Base-by-base conservation (phyloP, 2,329 filamentous ascomycete species). In the Ambrosiella cleistominuta region DNA sequence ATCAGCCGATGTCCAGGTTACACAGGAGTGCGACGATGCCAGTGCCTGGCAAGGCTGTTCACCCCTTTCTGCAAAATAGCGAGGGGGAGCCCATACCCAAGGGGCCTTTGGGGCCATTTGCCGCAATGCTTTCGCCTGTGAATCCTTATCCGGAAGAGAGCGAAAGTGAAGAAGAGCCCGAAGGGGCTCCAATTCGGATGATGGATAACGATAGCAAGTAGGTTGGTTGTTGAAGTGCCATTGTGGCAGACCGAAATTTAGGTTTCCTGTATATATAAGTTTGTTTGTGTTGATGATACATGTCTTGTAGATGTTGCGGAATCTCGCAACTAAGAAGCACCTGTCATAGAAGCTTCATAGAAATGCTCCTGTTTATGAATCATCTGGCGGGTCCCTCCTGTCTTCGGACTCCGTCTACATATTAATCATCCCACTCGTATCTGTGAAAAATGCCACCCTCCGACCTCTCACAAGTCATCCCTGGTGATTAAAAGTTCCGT, bases 11-110 rank as follows among this genome's bases (percentile, higher is more conserved):
- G n/a, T 51, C 45, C 15, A 44, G 53, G 13, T 36, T 60, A 35
- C 59, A 55, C 51, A 55, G 59, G 52, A 60, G 59, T 56, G 45
- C 51, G 38, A 60, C 59, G 7, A 56, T 19, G 9, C 56, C 59
- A 7, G 56, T 60, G 12, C n/a, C 44, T 3, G n/a, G 36, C 3
- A 53, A 50, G 27, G 45, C 59, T 45, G 45, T 56, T 12, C 59
- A 60, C 52, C 59, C 59, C 9, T 60, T 58, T 44, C 39, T 60
- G 38, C 56, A 52, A n/a, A 56, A 57, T 27, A 51, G 44, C 8
- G 15, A 45, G 12, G 15, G 19, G 13, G 19, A 7, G 2, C 27
- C 51, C 7, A 37, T 55, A 12, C 54, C 56, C 35, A 38, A 38
- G 12, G 54, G 56, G 11, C 54, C 54, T 40, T 27, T 57, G 9